Evolutionary conservation across 1,139 yeast species (phyloP).

Genomic region (Blastobotrys ciferrii): DNA sequence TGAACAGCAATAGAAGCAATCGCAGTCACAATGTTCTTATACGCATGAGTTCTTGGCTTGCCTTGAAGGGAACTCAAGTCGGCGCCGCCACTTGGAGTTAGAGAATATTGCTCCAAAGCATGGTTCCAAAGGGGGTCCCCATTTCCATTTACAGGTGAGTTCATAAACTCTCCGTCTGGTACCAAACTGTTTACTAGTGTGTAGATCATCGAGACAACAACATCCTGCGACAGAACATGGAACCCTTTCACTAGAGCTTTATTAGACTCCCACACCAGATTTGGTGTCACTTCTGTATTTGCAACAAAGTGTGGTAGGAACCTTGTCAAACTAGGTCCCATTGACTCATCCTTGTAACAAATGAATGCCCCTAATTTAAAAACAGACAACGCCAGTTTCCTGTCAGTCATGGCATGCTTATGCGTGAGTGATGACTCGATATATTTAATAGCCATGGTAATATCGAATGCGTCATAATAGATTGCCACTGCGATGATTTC

Average conservation of each 20-base stretch:
- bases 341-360: constrained; percentile 43
- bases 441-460: constrained; percentile 36
- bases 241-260: constrained; percentile 45
- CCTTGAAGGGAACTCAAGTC: constrained; percentile 16
- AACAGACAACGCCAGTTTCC: constrained; percentile 45
- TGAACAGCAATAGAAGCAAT: constrained; percentile 67
- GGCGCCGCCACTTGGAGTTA: not conserved
- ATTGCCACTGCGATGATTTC: constrained; percentile 45
- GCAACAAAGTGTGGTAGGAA: constrained; percentile 42
- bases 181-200: constrained; percentile 74
- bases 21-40: constrained; percentile 59
- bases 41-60: constrained; percentile 11
- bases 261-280: constrained; percentile 37
- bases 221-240: constrained; percentile 59
- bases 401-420: constrained; percentile 32
- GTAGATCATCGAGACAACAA: constrained; percentile 82
- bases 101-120: constrained; percentile 1
- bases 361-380: constrained; percentile 57
- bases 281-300: constrained; percentile 38
- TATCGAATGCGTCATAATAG: constrained; percentile 31
- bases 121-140: not conserved
- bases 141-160: not conserved
- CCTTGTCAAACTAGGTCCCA: constrained; percentile 33
- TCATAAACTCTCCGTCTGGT: constrained; percentile 40
- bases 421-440: constrained; percentile 39